These are phyloP conservation scores for Lolium multiflorum DNA, from an alignment of 176 grass and related monocot species.

Conservation along the genomic window DNA sequence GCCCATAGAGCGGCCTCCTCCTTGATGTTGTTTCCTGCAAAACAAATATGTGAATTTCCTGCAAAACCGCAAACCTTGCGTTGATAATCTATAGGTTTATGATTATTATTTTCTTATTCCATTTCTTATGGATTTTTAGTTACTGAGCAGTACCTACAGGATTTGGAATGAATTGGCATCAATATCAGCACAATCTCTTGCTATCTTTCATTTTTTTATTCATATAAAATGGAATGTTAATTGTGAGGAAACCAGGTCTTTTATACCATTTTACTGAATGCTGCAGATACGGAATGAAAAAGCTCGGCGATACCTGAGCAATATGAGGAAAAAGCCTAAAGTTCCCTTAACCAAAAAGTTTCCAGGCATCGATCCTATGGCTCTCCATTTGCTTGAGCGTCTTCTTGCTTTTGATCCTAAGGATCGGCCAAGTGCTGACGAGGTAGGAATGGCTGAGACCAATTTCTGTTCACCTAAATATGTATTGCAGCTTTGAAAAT, in stretches of 20 bases:
- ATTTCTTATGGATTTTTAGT: conserved; percentile 9
- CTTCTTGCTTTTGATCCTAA: conserved; percentile 95
- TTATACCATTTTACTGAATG: conserved; percentile 6
- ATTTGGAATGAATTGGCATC: background rate
- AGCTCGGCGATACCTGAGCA: conserved; percentile 82
- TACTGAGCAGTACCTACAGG: background rate
- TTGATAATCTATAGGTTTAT: conserved; percentile 8
- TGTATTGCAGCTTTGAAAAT: conserved; percentile 32
- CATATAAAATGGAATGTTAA: background rate
- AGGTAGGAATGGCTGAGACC: conserved; percentile 55
- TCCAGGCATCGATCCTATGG: conserved; percentile 76
- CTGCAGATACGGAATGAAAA: conserved; percentile 92
- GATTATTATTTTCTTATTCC: conserved; percentile 18
- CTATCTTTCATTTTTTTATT: conserved; percentile 10
- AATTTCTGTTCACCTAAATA: conserved; percentile 24
- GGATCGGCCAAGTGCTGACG: conserved; percentile 76
- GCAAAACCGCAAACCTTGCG: background rate
- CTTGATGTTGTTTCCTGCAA: no score
- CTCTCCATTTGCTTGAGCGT: conserved; percentile 78
- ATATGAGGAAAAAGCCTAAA: conserved; percentile 82
- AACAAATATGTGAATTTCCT: background rate
- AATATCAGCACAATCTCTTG: conserved; percentile 24
- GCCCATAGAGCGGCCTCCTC: no score
- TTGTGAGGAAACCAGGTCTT: background rate
- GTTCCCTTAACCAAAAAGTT: conserved; percentile 82